Conservation (phyloP, 2,329 filamentous ascomycete species). For the Colletotrichum lini region DNA sequence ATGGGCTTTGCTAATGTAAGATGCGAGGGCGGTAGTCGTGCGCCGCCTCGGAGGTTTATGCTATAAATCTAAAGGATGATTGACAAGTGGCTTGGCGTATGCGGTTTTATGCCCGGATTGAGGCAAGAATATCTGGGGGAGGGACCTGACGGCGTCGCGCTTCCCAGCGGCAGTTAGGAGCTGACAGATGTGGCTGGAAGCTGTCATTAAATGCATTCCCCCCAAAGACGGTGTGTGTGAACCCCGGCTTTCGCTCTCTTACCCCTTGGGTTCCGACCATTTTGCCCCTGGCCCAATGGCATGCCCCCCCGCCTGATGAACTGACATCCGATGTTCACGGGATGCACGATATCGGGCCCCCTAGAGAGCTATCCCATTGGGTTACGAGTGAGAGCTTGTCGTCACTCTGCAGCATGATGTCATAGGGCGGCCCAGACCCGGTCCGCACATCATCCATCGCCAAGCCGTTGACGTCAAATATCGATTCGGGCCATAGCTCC, state of each 20-base stretch:
- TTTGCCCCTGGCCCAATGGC: conserved; percentile 30
- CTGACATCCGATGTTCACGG: conserved; percentile 23
- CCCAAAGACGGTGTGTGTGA: background rate
- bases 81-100: conserved; percentile 10
- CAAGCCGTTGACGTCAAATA: conserved; percentile 39
- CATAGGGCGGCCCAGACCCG: conserved; percentile 24
- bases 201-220: conserved; percentile 1
- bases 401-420: conserved; percentile 42
- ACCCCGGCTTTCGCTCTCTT: no score
- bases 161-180: background rate
- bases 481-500: conserved; percentile 19
- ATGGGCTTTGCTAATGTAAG: background rate
- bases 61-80: conserved; percentile 19
- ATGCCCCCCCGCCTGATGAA: conserved; percentile 15
- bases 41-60: conserved; percentile 12
- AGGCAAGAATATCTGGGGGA: conserved; percentile 12
- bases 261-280: background rate
- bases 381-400: conserved; percentile 25
- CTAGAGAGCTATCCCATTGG: conserved; percentile 31
- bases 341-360: background rate
- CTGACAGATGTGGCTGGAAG: background rate
- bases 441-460: background rate
- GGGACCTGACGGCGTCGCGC: conserved; percentile 5
- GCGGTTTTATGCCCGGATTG: background rate
- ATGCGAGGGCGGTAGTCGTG: background rate